Evolutionary conservation across 805 yeast genomes (phyloP).

Genomic region (Suhomyces vadensis): DNA sequence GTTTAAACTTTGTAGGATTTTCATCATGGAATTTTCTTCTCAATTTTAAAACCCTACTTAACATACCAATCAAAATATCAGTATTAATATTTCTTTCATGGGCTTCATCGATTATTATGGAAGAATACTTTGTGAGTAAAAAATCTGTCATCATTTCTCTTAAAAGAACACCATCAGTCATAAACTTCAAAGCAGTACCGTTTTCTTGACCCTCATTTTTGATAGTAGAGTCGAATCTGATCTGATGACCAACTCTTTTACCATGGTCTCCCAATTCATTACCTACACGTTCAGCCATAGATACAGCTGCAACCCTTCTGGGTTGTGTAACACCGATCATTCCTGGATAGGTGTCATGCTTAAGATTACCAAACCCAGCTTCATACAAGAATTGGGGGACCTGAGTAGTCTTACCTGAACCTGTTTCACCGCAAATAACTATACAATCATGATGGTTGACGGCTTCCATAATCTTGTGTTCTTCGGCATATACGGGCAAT

Average conservation of each 20-base stretch:
- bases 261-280: slow-evolving; percentile 75
- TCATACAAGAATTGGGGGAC: slow-evolving; percentile 95
- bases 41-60: slow-evolving; percentile 78
- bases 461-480: slow-evolving; percentile 93
- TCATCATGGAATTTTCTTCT: slow-evolving; percentile 54
- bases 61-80: slow-evolving; percentile 91
- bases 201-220: slow-evolving; percentile 45
- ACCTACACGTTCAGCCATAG: slow-evolving; percentile 82
- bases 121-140: slow-evolving; percentile 76
- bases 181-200: slow-evolving; percentile 75
- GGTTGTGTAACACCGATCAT: slow-evolving; percentile 98
- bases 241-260: slow-evolving; percentile 72
- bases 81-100: slow-evolving; percentile 97
- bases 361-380: slow-evolving; percentile 80
- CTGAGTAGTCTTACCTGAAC: slow-evolving; percentile 98
- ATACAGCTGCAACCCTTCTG: slow-evolving; percentile 89
- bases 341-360: slow-evolving; percentile 63
- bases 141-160: slow-evolving; percentile 93
- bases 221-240: slow-evolving; percentile 73
- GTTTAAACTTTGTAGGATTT: slow-evolving; percentile 52
- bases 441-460: slow-evolving; percentile 88
- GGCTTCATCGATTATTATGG: slow-evolving; percentile 92
- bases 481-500: slow-evolving; percentile 88
- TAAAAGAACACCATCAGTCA: slow-evolving; percentile 93
- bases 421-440: slow-evolving; percentile 95